Evolutionary conservation across 495 filamentous ascomycete genomes (phyloP).

Genomic region (Penicillium paradoxum): DNA sequence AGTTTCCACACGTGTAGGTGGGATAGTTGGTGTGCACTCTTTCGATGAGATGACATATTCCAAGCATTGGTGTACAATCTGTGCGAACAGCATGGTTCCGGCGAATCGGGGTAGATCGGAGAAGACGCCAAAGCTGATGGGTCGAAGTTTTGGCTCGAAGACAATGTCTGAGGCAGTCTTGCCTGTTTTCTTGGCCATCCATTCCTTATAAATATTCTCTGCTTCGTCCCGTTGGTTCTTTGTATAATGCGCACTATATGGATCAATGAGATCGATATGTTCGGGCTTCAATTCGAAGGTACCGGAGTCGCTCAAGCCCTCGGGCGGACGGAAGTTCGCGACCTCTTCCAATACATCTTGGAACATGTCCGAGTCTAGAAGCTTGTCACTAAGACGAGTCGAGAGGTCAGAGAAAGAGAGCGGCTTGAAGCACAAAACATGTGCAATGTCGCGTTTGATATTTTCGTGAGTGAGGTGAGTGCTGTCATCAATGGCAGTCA

Average conservation of each 20-base stretch:
- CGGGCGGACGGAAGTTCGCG: constrained; percentile 80
- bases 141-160: constrained; percentile 83
- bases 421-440: constrained; percentile 93
- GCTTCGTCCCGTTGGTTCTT: constrained; percentile 98
- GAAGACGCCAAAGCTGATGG: constrained; percentile 73
- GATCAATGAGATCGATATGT: constrained; percentile 80
- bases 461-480: constrained; percentile 59
- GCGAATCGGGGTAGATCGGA: constrained; percentile 71
- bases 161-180: constrained; percentile 78
- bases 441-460: constrained; percentile 83
- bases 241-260: constrained; percentile 89
- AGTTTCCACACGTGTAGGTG: constrained; percentile 75
- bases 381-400: constrained; percentile 55
- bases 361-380: constrained; percentile 67
- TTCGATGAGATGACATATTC: constrained; percentile 66
- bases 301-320: constrained; percentile 85
- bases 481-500: constrained; percentile 67
- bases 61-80: constrained; percentile 84
- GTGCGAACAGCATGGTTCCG: constrained; percentile 75
- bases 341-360: constrained; percentile 86
- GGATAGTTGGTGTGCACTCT: constrained; percentile 63
- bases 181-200: constrained; percentile 84
- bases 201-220: constrained; percentile 77
- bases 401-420: constrained; percentile 88
- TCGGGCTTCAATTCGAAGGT: constrained; percentile 89